Conservation (phyloP, 352 stramenopile species). For the Globisporangium radiosum region DNA sequence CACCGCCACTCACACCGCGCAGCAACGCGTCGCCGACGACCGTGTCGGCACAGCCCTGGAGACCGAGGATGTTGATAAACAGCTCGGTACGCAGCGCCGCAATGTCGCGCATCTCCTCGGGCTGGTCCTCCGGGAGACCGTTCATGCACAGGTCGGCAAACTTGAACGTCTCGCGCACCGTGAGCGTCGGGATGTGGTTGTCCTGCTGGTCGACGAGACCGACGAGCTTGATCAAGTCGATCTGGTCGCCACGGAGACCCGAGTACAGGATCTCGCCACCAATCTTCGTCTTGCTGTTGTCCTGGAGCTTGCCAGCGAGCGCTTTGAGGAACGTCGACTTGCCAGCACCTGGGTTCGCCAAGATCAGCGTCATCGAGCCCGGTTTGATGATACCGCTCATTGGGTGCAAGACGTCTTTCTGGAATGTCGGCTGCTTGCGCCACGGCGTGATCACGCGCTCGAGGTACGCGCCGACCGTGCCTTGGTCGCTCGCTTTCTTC, state of each 20-base stretch:
- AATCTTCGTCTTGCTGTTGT: slow-evolving; percentile 35
- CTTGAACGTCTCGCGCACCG: no score
- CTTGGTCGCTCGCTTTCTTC: no score
- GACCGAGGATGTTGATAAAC: slow-evolving; percentile 37
- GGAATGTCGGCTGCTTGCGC: no score
- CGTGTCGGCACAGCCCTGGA: no score
- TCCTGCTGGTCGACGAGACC: slow-evolving; percentile 41
- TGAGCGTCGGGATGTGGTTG: no score
- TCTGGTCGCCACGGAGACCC: slow-evolving; percentile 40
- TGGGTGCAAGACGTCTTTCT: no score
- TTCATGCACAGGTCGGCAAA: background rate
- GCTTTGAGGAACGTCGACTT: slow-evolving; percentile 81
- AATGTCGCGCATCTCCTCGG: no score
- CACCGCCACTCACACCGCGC: slow-evolving; percentile 87
- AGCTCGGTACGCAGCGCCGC: slow-evolving; percentile 28
- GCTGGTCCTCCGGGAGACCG: background rate
- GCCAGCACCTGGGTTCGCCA: slow-evolving; percentile 62
- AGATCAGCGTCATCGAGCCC: slow-evolving; percentile 44
- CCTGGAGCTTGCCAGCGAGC: slow-evolving; percentile 49
- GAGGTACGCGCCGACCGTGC: no score
- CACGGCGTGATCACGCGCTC: no score
- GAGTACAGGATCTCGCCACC: slow-evolving; percentile 62
- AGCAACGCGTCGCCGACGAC: slow-evolving; percentile 14
- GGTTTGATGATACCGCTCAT: slow-evolving; percentile 22
- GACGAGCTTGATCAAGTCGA: slow-evolving; percentile 58